A percentile compares a stretch with the other conserved stretches of the same genome.
These are phyloP conservation scores for Psilocybe mexicana DNA, from an alignment of 1,284 basidiomycete genomes.

Conservation along the genomic window DNA sequence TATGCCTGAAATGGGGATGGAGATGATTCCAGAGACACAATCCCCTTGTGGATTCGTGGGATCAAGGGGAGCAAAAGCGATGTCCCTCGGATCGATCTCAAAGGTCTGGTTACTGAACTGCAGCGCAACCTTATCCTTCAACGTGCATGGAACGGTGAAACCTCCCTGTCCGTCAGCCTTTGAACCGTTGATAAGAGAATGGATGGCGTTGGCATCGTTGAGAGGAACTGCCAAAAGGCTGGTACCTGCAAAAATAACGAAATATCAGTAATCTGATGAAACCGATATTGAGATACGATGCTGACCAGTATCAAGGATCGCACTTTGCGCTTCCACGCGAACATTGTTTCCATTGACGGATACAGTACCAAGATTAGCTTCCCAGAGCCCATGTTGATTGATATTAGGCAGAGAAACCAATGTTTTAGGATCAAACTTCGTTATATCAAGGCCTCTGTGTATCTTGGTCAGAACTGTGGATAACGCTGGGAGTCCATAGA, in stretches of 20 bases:
- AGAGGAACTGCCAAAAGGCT: constrained; percentile 65
- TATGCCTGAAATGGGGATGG: background rate
- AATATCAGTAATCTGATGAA: background rate
- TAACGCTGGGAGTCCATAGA: background rate
- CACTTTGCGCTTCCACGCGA: constrained; percentile 60
- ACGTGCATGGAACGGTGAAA: constrained; percentile 80
- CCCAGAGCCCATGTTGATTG: constrained; percentile 75
- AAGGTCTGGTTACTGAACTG: constrained; percentile 68
- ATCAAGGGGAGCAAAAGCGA: constrained; percentile 72
- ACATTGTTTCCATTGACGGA: constrained; percentile 56
- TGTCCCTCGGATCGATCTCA: constrained; percentile 66
- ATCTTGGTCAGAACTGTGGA: constrained; percentile 5
- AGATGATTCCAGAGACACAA: constrained; percentile 73
- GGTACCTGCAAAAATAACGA: constrained; percentile 41
- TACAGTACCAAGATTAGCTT: constrained; percentile 60
- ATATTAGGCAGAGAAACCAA: constrained; percentile 62
- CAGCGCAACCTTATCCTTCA: constrained; percentile 62
- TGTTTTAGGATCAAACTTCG: constrained; percentile 61
- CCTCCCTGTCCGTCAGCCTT: constrained; percentile 60
- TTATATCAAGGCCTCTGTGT: constrained; percentile 60
- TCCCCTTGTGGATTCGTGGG: constrained; percentile 60
- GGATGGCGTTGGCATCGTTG: constrained; percentile 57
- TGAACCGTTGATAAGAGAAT: constrained; percentile 62
- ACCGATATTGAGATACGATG: background rate
- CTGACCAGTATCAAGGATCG: constrained; percentile 73